Evolutionary conservation across 2,329 filamentous ascomycete species (phyloP).

Genomic region (Phyllosticta citriasiana): DNA sequence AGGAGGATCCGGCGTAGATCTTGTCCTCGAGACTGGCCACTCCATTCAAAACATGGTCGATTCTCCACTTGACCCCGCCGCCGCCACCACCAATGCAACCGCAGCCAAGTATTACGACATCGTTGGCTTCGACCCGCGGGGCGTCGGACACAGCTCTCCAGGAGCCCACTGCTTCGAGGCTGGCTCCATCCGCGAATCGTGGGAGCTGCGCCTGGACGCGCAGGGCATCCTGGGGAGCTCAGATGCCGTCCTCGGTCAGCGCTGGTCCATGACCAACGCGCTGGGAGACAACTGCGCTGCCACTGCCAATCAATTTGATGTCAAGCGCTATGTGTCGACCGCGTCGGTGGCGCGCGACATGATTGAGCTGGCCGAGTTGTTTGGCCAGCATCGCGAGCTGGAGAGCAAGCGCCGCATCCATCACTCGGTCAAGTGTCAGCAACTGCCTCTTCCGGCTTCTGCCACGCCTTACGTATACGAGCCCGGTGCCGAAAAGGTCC

Average conservation of each 20-base stretch:
- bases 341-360: slow-evolving; percentile 41
- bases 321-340: slow-evolving; percentile 36
- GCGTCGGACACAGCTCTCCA: slow-evolving; percentile 28
- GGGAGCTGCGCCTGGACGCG: slow-evolving; percentile 26
- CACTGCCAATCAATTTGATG: slow-evolving; percentile 22
- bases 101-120: slow-evolving; percentile 31
- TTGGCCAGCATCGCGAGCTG: slow-evolving; percentile 27
- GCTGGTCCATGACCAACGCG: slow-evolving; percentile 33
- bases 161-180: slow-evolving; percentile 25
- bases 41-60: slow-evolving; percentile 22
- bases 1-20: slow-evolving; percentile 29
- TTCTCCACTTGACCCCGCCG: slow-evolving; percentile 12
- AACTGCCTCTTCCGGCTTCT: too few species aligned
- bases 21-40: slow-evolving; percentile 18
- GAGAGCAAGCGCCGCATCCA: slow-evolving; percentile 12
- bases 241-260: slow-evolving; percentile 31
- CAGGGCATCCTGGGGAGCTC: slow-evolving; percentile 32
- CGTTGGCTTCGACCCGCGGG: slow-evolving; percentile 36
- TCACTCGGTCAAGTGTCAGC: background rate
- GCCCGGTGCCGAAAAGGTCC: slow-evolving; percentile 25
- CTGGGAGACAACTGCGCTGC: slow-evolving; percentile 22
- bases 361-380: slow-evolving; percentile 37
- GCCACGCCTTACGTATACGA: slow-evolving; percentile 11
- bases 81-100: slow-evolving; percentile 15
- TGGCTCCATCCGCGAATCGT: slow-evolving; percentile 22